Conservation (phyloP, 352 stramenopile genomes). For the Globisporangium takayamanum region DNA sequence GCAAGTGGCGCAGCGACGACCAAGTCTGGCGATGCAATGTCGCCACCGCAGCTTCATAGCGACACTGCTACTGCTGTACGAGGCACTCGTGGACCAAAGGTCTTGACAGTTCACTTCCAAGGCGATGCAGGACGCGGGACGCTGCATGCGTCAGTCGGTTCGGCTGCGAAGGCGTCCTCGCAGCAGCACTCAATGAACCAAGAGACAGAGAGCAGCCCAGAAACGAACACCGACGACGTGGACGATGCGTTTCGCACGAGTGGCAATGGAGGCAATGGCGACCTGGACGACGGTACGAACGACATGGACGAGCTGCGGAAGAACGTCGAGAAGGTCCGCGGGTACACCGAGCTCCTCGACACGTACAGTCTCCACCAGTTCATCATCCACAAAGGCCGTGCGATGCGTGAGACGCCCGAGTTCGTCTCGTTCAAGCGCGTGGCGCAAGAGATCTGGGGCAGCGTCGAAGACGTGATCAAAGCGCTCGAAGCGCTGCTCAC, state of each 20-base stretch:
- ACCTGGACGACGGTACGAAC: constrained; percentile 21
- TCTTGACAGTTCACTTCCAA: constrained; percentile 25
- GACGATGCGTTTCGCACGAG: constrained; percentile 14
- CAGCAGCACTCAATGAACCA: constrained; percentile 19
- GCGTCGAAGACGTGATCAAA: constrained; percentile 60
- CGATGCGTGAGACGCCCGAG: constrained; percentile 78
- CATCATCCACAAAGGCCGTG: constrained; percentile 81
- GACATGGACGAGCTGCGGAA: constrained; percentile 61
- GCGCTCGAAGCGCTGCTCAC: constrained; percentile 70
- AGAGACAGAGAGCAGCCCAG: constrained; percentile 14
- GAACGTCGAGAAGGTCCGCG: constrained; percentile 75
- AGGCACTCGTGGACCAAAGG: constrained; percentile 14
- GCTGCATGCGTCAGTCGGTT: constrained; percentile 11
- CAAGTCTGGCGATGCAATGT: not conserved
- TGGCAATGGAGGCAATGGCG: constrained; percentile 16
- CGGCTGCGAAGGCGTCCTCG: constrained; percentile 2
- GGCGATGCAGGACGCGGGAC: constrained; percentile 10
- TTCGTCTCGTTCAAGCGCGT: constrained; percentile 83
- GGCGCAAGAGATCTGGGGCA: constrained; percentile 77
- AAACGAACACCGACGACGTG: constrained; percentile 16
- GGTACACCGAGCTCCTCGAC: constrained; percentile 77
- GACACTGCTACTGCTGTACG: not conserved
- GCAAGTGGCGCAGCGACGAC: too few species aligned
- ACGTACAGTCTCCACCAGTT: constrained; percentile 85
- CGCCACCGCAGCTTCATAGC: not conserved